phyloP scores from a whole-genome alignment of 345 rosid genomes.

The Boechera divaricarpa region DNA sequence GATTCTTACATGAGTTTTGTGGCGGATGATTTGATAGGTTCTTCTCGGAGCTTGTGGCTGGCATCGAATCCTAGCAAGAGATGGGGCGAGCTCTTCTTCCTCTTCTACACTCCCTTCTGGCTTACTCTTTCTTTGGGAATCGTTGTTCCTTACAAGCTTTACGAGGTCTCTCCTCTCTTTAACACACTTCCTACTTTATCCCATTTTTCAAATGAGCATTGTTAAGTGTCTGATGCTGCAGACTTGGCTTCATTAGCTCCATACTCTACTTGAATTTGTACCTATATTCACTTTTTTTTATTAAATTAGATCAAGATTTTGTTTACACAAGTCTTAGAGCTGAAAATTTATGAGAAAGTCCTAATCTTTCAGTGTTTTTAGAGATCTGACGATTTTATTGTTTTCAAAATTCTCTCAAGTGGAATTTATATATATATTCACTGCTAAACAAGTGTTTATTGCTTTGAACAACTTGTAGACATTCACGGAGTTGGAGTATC shows the following conservation, averaged over 20 bases:
- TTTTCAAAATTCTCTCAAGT: not conserved
- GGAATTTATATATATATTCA: not conserved
- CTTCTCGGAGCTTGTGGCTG: constrained; percentile 64
- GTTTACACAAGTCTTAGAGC: no score
- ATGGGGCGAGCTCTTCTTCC: constrained; percentile 98
- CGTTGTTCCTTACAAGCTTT: constrained; percentile 87
- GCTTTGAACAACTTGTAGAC: constrained; percentile 53
- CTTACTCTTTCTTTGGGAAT: constrained; percentile 86
- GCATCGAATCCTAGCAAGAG: constrained; percentile 85
- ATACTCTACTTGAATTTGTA: not conserved
- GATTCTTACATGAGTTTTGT: not conserved
- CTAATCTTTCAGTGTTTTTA: not conserved
- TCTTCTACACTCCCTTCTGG: constrained; percentile 94
- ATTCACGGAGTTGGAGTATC: constrained; percentile 89
- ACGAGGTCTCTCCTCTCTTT: constrained; percentile 62
- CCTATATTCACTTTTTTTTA: not conserved
- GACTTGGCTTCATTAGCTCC: no score
- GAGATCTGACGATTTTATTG: constrained; percentile 7
- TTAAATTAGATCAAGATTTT: not conserved
- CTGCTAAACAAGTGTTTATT: not conserved
- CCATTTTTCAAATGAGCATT: not conserved
- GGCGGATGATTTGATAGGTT: not conserved
- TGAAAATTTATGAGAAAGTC: no score
- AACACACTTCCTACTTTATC: not conserved
- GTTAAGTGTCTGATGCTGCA: no score